Evolutionary conservation across 2,329 filamentous ascomycete species (phyloP).

Genomic region (Beauveria caledonica): DNA sequence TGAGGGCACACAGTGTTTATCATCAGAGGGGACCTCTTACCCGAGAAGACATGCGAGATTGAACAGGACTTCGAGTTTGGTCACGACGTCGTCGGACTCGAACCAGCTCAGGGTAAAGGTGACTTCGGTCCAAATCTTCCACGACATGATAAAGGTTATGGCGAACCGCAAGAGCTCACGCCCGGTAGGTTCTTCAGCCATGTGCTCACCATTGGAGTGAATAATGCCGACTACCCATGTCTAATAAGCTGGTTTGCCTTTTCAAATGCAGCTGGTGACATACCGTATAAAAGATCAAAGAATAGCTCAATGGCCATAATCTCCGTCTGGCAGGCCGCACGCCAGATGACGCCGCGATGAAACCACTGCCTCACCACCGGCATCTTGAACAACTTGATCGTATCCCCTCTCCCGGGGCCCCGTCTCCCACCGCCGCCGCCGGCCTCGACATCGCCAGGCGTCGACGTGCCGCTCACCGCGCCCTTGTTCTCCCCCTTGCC

Average conservation of each 20-base stretch:
- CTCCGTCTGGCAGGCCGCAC: constrained; percentile 48
- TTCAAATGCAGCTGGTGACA: constrained; percentile 7
- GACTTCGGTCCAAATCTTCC: constrained; percentile 57
- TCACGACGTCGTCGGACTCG: constrained; percentile 52
- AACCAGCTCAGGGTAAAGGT: constrained; percentile 52
- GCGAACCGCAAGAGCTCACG: constrained; percentile 49
- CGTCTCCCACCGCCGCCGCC: constrained; percentile 18
- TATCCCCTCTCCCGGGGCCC: constrained; percentile 25
- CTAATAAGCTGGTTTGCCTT: background rate
- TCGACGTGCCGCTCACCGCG: constrained; percentile 16
- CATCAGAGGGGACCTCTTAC: constrained; percentile 18
- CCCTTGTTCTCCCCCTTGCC: constrained; percentile 12
- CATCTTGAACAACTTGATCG: constrained; percentile 49
- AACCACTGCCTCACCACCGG: constrained; percentile 58
- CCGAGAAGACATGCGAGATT: constrained; percentile 53
- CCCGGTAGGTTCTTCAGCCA: constrained; percentile 47
- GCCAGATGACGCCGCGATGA: constrained; percentile 56
- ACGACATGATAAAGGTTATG: constrained; percentile 54
- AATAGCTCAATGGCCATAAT: constrained; percentile 58
- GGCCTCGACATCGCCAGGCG: constrained; percentile 15
- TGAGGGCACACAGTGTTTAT: no score
- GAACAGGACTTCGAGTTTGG: constrained; percentile 51
- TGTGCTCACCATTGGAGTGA: constrained; percentile 53
- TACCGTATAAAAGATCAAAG: constrained; percentile 51
- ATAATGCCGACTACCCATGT: constrained; percentile 46